Conservation (phyloP, 1,139 yeast species). For the Suhomyces atakaporum region DNA sequence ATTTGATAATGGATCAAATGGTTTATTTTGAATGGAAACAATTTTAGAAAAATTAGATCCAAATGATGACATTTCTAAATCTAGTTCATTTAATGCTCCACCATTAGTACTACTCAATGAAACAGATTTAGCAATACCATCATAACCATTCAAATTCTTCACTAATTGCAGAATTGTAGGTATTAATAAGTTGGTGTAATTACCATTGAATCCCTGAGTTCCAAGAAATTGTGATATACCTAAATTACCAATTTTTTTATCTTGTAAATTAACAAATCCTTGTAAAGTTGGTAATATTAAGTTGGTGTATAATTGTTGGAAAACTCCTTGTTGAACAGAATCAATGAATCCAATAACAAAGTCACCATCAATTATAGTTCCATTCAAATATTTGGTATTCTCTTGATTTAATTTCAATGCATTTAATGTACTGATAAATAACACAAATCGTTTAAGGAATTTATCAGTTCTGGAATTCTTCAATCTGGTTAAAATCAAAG, state of each 20-base stretch:
- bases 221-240: slow-evolving; percentile 65
- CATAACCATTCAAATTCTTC: slow-evolving; percentile 45
- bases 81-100: slow-evolving; percentile 33
- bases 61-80: slow-evolving; percentile 67
- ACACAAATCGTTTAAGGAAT: slow-evolving; percentile 69
- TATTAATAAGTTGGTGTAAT: slow-evolving; percentile 45
- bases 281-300: slow-evolving; percentile 70
- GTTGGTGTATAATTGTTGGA: slow-evolving; percentile 61
- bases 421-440: slow-evolving; percentile 59
- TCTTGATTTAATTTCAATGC: slow-evolving; percentile 34
- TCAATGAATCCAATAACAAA: slow-evolving; percentile 62
- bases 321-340: slow-evolving; percentile 62
- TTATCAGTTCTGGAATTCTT: slow-evolving; percentile 82
- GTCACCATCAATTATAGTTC: slow-evolving; percentile 39
- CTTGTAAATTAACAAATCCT: slow-evolving; percentile 65
- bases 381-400: slow-evolving; percentile 9
- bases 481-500: slow-evolving; percentile 74
- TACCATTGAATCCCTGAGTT: slow-evolving; percentile 25
- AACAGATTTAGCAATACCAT: slow-evolving; percentile 34
- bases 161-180: slow-evolving; percentile 56
- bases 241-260: slow-evolving; percentile 72
- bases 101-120: slow-evolving; percentile 34
- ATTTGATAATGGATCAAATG: slow-evolving; percentile 68
- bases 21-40: slow-evolving; percentile 58
- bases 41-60: slow-evolving; percentile 84